Evolutionary conservation across 202 grass and related monocot species (phyloP).

Genomic region (Zoysia matrella): DNA sequence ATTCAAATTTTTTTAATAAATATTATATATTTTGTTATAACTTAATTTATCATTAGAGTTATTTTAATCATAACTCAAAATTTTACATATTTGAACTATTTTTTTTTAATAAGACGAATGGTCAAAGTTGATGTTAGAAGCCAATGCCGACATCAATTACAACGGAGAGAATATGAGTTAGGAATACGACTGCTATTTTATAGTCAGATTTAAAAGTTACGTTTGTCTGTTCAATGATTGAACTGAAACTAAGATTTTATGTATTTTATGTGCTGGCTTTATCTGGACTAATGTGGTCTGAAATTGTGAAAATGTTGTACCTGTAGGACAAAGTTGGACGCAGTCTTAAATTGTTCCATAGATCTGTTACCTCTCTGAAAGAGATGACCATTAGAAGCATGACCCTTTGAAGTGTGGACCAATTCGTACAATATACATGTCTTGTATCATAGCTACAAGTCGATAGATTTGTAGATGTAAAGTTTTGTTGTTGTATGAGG

Average conservation of each 20-base stretch:
- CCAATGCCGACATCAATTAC: too few relatives aligned
- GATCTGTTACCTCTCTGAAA: conserved; percentile 77
- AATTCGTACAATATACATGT: conserved; percentile 27
- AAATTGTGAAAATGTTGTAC: not conserved
- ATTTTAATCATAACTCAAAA: too few relatives aligned
- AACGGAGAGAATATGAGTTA: too few relatives aligned
- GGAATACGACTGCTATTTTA: not conserved
- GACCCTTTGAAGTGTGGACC: conserved; percentile 41
- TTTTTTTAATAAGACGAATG: too few relatives aligned
- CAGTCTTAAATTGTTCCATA: conserved; percentile 80
- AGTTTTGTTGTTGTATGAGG: conserved; percentile 31
- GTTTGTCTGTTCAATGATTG: not conserved
- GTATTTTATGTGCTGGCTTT: not conserved
- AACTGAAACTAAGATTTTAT: not conserved
- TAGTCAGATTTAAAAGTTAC: not conserved
- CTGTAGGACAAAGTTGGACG: conserved; percentile 83
- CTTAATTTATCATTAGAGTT: too few relatives aligned
- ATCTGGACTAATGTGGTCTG: not conserved
- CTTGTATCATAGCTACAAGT: conserved; percentile 28
- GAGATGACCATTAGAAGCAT: conserved; percentile 84
- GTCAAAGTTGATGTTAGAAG: too few relatives aligned
- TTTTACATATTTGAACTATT: too few relatives aligned
- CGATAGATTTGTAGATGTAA: conserved; percentile 31
- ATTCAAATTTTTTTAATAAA: too few relatives aligned
- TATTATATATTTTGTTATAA: too few relatives aligned